phyloP scores from a whole-genome alignment of 495 filamentous ascomycete species.

The Penicillium herquei region DNA sequence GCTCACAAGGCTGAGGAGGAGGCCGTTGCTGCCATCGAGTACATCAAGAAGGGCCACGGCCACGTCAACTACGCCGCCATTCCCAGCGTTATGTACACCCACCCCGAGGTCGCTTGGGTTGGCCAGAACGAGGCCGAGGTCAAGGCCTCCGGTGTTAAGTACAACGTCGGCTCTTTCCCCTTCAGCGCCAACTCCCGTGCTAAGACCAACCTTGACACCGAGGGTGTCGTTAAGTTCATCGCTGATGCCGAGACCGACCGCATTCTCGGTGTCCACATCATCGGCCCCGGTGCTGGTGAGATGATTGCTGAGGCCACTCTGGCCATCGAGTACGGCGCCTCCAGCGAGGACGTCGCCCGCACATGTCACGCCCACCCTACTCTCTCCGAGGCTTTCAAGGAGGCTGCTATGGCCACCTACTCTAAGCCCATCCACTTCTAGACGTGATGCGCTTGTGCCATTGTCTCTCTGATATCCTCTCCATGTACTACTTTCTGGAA shows the following conservation, averaged over 20 bases:
- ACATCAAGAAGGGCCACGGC: constrained; percentile 94
- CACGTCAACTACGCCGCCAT: constrained; percentile 99
- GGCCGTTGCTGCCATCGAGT: constrained; percentile 89
- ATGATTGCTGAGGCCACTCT: constrained; percentile 98
- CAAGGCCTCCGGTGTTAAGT: constrained; percentile 84
- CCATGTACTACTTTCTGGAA: constrained; percentile 36
- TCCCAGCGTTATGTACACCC: constrained; percentile 98
- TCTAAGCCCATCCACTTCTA: constrained; percentile 96
- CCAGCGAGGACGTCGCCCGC: constrained; percentile 89
- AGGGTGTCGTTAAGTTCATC: constrained; percentile 96
- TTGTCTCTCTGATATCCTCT: constrained; percentile 23
- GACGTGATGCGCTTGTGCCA: constrained; percentile 18
- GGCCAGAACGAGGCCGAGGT: constrained; percentile 96
- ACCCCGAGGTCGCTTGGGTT: constrained; percentile 98
- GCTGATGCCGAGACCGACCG: constrained; percentile 96
- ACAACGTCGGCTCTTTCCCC: constrained; percentile 89
- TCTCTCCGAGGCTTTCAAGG: constrained; percentile 96
- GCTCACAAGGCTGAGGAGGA: constrained; percentile 99
- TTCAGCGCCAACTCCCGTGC: constrained; percentile 97
- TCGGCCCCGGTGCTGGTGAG: constrained; percentile 93
- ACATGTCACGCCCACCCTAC: constrained; percentile 98
- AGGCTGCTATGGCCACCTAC: constrained; percentile 98
- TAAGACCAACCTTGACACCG: constrained; percentile 97
- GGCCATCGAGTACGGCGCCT: constrained; percentile 94
- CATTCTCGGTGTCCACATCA: constrained; percentile 92